Percentiles rank a stretch among this genome's conserved stretches.
Evolutionary conservation across 1,139 yeast species (phyloP).

Genomic region (Pichia sp.): DNA sequence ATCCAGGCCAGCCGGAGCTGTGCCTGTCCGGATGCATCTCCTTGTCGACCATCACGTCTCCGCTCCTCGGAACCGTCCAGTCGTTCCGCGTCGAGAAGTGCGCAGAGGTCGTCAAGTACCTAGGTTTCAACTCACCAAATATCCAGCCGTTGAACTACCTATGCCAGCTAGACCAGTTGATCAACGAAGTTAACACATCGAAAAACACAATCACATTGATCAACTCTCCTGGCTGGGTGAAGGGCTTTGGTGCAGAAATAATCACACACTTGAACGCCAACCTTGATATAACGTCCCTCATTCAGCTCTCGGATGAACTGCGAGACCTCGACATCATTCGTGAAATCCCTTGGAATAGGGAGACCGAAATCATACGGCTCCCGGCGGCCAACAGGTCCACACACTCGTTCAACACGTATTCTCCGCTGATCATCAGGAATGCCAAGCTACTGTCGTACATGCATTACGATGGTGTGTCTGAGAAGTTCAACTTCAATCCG

Average conservation of each 20-base stretch:
- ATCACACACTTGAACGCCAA: conserved; percentile 44
- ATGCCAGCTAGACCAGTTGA: conserved; percentile 41
- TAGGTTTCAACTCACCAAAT: conserved; percentile 74
- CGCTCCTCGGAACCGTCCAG: conserved; percentile 33
- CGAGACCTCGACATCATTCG: conserved; percentile 13
- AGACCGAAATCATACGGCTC: conserved; percentile 8
- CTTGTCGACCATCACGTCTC: conserved; percentile 33
- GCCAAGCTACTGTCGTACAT: conserved; percentile 51
- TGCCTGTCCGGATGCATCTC: conserved; percentile 69
- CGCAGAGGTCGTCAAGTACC: conserved; percentile 37
- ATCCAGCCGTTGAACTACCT: conserved; percentile 60
- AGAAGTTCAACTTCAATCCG: conserved; percentile 47
- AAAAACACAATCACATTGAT: conserved; percentile 48
- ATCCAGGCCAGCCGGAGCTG: conserved; percentile 88
- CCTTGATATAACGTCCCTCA: conserved; percentile 52
- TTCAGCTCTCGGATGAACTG: conserved; percentile 34
- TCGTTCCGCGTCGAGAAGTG: conserved; percentile 23
- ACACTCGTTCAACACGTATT: conserved; percentile 28
- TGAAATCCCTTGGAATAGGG: conserved; percentile 8
- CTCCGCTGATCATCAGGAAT: conserved; percentile 50
- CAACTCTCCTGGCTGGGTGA: conserved; percentile 92
- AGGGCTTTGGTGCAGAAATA: conserved; percentile 77
- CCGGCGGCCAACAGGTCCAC: not conserved
- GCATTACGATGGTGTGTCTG: conserved; percentile 36
- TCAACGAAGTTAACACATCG: conserved; percentile 20